Evolutionary conservation across 768 basidiomycete species (phyloP).

Genomic region (Suillus discolor): DNA sequence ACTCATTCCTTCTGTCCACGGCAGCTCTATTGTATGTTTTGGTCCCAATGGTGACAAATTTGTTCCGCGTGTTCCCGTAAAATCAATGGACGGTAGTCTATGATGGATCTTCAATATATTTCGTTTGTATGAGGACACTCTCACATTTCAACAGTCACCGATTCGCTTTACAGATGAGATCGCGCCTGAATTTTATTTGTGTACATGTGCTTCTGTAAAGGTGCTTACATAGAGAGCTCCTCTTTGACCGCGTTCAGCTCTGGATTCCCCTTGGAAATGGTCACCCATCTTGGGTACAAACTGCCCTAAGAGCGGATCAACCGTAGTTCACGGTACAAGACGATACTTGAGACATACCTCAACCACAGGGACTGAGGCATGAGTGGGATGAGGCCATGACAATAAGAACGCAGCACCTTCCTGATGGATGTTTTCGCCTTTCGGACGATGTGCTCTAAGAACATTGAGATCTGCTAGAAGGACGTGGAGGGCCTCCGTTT

Average conservation of each 20-base stretch:
- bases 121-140: background rate
- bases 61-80: background rate
- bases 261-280: slow-evolving; percentile 25
- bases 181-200: background rate
- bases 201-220: background rate
- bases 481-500: slow-evolving; percentile 18
- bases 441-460: slow-evolving; percentile 33
- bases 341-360: background rate
- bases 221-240: slow-evolving; percentile 31
- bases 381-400: slow-evolving; percentile 21
- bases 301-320: slow-evolving; percentile 18
- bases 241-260: slow-evolving; percentile 26
- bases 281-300: slow-evolving; percentile 28
- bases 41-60: background rate
- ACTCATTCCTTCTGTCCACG: background rate
- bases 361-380: slow-evolving; percentile 13
- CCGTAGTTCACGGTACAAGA: background rate
- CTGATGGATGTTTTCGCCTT: slow-evolving; percentile 29
- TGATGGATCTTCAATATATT: background rate
- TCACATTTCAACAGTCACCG: background rate
- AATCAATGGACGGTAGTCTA: background rate
- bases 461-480: slow-evolving; percentile 30
- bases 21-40: slow-evolving; percentile 1
- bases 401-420: slow-evolving; percentile 24
- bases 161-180: background rate